phyloP scores from a whole-genome alignment of 2,329 filamentous ascomycete species.

The Paecilomyces variotii region DNA sequence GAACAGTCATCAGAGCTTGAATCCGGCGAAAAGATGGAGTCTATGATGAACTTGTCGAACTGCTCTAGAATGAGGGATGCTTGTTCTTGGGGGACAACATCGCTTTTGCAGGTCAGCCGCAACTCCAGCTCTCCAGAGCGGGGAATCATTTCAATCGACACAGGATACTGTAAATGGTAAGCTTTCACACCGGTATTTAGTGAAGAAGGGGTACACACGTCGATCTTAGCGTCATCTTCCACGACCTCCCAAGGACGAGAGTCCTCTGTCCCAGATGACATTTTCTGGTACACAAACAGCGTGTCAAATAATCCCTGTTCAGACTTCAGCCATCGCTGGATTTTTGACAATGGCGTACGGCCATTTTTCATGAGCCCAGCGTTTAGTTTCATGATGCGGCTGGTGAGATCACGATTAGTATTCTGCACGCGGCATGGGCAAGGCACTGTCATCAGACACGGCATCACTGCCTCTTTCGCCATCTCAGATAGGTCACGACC shows the following conservation, averaged over 20 bases:
- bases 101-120: conserved; percentile 57
- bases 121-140: conserved; percentile 45
- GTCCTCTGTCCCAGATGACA: conserved; percentile 16
- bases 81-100: conserved; percentile 61
- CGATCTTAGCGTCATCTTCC: conserved; percentile 60
- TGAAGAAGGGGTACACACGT: conserved; percentile 36
- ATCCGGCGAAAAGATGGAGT: conserved; percentile 48
- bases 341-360: conserved; percentile 59
- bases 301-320: conserved; percentile 71
- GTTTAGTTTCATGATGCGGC: conserved; percentile 59
- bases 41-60: conserved; percentile 58
- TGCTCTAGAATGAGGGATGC: conserved; percentile 60
- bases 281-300: conserved; percentile 73
- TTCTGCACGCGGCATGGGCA: conserved; percentile 51
- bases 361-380: conserved; percentile 60
- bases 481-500: conserved; percentile 55
- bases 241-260: conserved; percentile 50
- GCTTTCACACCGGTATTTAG: background rate
- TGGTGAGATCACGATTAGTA: conserved; percentile 51
- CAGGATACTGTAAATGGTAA: conserved; percentile 46
- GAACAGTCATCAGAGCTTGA: conserved; percentile 33
- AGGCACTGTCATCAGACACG: conserved; percentile 75
- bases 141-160: conserved; percentile 74
- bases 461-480: conserved; percentile 58
- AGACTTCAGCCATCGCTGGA: conserved; percentile 63